phyloP scores from a whole-genome alignment of 148 eudicot genomes.

The Vaccinium macrocarpon region DNA sequence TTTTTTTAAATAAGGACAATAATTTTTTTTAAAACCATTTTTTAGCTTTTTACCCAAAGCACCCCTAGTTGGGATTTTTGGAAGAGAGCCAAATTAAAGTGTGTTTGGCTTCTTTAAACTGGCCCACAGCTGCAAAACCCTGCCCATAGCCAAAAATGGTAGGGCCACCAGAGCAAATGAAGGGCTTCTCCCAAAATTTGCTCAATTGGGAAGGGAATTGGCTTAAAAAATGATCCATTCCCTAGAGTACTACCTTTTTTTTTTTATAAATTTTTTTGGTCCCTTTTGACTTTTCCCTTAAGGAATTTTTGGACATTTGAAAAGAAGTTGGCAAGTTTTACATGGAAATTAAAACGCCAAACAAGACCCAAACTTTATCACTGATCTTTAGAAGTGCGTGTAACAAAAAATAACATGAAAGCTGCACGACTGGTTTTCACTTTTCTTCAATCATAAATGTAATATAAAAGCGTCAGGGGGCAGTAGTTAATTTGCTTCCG shows the following conservation, averaged over 20 bases:
- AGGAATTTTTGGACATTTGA: neutral
- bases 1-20: too few relatives aligned
- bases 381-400: neutral
- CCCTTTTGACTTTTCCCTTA: neutral
- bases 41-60: too few relatives aligned
- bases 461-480: neutral
- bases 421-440: neutral
- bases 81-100: neutral
- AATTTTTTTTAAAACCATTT: too few relatives aligned
- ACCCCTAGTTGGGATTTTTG: neutral
- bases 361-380: neutral
- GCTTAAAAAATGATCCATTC: neutral
- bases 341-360: neutral
- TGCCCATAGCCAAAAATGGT: slow-evolving; percentile 16
- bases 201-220: neutral
- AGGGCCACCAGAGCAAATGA: slow-evolving; percentile 6
- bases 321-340: slow-evolving; percentile 6
- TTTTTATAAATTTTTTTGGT: neutral
- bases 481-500: too few relatives aligned
- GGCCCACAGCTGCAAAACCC: neutral
- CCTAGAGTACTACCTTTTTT: too few relatives aligned
- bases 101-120: slow-evolving; percentile 1
- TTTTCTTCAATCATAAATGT: neutral
- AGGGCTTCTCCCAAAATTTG: slow-evolving; percentile 4
- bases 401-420: slow-evolving; percentile 1